Evolutionary conservation across 2,329 filamentous ascomycete genomes (phyloP), one percentile per base, ranked within the genome.

Genomic region (Fusarium sp.): DNA sequence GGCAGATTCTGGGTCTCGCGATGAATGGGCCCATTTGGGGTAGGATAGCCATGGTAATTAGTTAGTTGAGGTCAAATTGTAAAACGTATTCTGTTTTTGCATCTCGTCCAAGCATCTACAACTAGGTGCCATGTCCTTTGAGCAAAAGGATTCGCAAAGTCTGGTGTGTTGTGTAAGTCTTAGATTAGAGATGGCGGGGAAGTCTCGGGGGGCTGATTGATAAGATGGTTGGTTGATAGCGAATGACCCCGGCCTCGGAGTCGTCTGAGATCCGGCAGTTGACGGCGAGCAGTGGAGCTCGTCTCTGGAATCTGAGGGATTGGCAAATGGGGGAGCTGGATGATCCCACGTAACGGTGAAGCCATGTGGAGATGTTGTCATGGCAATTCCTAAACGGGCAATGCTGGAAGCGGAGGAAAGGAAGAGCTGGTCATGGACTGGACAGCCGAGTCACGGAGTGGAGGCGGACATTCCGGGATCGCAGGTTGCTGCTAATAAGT

Each of bases 251-350:
- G 41, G 41, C 41, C 41, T 27, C 41, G 31, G 7, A 52, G 15
- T 4, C 3, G 23, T 12, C 18, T 23, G 30, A 31, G 37, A 46
- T 47, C 37, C 46, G 53, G 53, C 34, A 56, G 39, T 37, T 30
- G 15, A 39, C 27, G 53, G 53, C 41, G 41, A 47, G 30, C 53
- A 34, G 53, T 47, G 41, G 53, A 56, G 53, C 15, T 12, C 41
- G 10, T 27, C n/a, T 44, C 46, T 37, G 16, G 30, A 18, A 36
- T 16, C 31, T 23, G 11, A 10, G 10, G 27, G 16, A 37, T 37
- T 46, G 41, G 4, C 52, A 28, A 56, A 56, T 39, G 16, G 37
- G n/a, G 15, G 27, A 18, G n/a, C 8, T 6, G 18, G 50, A 30
- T 18, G 12, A 53, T 53, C 39, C 18, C 13, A 28, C 39, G 51